Base-by-base conservation (phyloP, 2,329 filamentous ascomycete species). In the Stromatinia cepivora region DNA sequence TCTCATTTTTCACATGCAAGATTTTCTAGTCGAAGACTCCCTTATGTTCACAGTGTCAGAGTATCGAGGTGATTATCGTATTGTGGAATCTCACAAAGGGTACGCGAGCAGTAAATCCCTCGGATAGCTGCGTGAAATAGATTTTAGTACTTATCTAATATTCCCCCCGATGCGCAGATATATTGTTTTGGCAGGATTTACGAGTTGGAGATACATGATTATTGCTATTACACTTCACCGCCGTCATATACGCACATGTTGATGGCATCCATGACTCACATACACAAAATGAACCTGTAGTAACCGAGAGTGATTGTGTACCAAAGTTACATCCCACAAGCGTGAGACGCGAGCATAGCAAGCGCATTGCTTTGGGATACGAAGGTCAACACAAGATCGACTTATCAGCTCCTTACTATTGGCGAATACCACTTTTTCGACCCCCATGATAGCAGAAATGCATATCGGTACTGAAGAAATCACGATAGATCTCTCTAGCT, bases 401-500 rank as follows among this genome's bases (percentile, higher is more conserved):
- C 5, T 42, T 42, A 42, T 42, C 39, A 11, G 53, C 31, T 36
- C 22, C 8, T 10, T 11, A 1, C 10, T 20, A n/a, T 1, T 15
- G 7, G 20, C 31, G 0, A 8, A 36, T n/a, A 1, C 15, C 11
- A 36, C 8, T 13, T n/a, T 57, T n/a, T 10, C 4, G 15, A 5
- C 6, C n/a, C 15, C 2, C 20, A n/a, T 36, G 11, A 57, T 5
- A 9, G 11, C 7, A n/a, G 22, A n/a, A 9, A 39, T 7, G 4
- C 4, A 5, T 0, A 11, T 31, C 10, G 22, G 0, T 3, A 39
- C 20, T 0, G 7, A 5, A 28, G 13, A 2, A 22, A 4, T 1
- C 10, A 0, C 28, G 9, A 22, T 9, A 20, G 0, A 31, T 17
- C 6, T 31, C n/a, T n/a, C 0, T 39, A 11, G 39, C 39, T 53